Conservation (phyloP, 2,329 filamentous ascomycete genomes). For the Aspergillus sclerotialis region DNA sequence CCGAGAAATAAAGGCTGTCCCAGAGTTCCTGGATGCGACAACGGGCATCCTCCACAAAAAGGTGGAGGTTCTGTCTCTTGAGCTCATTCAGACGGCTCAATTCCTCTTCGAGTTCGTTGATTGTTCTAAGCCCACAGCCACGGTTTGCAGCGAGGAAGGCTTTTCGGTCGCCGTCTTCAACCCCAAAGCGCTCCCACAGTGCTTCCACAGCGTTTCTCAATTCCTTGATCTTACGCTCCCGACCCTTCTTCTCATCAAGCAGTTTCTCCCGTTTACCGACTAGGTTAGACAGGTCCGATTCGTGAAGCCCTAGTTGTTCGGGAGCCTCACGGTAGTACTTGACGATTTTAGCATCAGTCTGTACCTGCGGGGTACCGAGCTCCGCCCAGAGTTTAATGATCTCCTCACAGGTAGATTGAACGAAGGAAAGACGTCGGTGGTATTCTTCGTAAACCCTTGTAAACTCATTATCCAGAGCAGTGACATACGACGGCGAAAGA, state of each 20-base stretch:
- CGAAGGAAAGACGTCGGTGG: constrained; percentile 68
- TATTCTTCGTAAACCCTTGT: constrained; percentile 96
- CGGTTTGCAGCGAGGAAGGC: constrained; percentile 79
- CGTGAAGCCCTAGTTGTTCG: constrained; percentile 87
- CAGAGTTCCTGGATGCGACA: constrained; percentile 89
- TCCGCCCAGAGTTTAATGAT: constrained; percentile 96
- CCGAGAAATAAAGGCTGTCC: constrained; percentile 89
- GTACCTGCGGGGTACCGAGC: constrained; percentile 85
- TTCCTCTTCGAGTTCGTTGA: constrained; percentile 95
- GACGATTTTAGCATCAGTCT: constrained; percentile 81
- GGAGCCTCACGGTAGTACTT: constrained; percentile 84
- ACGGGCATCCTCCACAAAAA: constrained; percentile 92
- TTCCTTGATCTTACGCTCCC: constrained; percentile 71
- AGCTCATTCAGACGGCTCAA: constrained; percentile 78
- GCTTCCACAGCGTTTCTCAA: constrained; percentile 71
- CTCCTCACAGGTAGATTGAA: constrained; percentile 69
- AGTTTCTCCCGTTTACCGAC: constrained; percentile 72
- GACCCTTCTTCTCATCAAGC: constrained; percentile 76
- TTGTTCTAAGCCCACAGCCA: constrained; percentile 81
- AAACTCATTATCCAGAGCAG: constrained; percentile 82
- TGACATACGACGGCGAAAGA: constrained; percentile 82
- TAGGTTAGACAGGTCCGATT: constrained; percentile 72
- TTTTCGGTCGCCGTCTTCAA: constrained; percentile 77
- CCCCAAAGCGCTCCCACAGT: constrained; percentile 80
- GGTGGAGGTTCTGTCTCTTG: constrained; percentile 87